Base-by-base conservation (phyloP, 345 rosid species). In the Kandelia obovata region DNA sequence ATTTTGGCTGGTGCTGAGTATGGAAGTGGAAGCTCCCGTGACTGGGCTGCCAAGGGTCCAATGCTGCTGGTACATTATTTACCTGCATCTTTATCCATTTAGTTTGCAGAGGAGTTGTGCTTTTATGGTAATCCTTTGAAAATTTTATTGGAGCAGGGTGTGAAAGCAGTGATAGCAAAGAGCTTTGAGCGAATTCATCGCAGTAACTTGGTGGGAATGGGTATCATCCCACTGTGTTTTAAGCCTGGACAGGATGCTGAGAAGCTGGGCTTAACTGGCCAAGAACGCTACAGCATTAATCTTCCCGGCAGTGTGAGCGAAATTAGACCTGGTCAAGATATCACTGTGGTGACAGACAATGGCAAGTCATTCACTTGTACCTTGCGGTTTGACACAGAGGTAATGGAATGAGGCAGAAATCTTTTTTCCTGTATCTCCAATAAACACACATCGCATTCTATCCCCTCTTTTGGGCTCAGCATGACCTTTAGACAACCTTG, bases 41-140 rank as follows among this genome's bases (percentile, higher is more conserved):
- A 90, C 73, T 92, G 98, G 98, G 98, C 98, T 77, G 98, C 98
- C 35, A 92, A 92, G 89, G 98, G 98, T 74, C 96, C 98, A 46
- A 88, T 82, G 90, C 83, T 90, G 70, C 86, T 88, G 92, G 96
- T 92, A 79, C 27, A 73, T 56, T 68, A 37, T 61, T 60, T 62
- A 17, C 16, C 19, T 32, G 17, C 19, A n/a, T 34, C 52, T 37
- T 43, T 47, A 64, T 67, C 19, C 39, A 3, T 70, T 39, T 57
- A 7, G 5, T 60, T 68, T 62, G 65, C 28, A 8, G 32, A 28
- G 60, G 28, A 21, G 4, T 17, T 51, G 20, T 0, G 5, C 51
- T 32, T 62, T 53, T 30, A 32, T 16, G 20, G 4, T 68, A 28
- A 30, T 34, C 47, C 7, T 52, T 46, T 66, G 17, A 25, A 61